Evolutionary conservation across 441 rosid species (phyloP).

Genomic region (Aleurites moluccanus): DNA sequence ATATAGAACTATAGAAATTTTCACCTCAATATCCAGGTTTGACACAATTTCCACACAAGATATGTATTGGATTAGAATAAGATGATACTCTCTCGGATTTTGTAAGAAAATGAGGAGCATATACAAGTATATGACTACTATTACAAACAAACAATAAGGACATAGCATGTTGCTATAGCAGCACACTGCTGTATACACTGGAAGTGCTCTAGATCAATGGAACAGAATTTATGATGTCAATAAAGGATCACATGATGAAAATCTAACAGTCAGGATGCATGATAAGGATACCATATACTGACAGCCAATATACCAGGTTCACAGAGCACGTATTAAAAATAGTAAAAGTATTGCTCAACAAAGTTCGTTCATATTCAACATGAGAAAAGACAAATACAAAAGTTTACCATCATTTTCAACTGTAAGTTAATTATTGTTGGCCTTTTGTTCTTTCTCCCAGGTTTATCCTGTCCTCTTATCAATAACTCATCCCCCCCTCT

Average conservation of each 20-base stretch:
- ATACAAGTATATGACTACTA: not conserved
- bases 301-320: not conserved
- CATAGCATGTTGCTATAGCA: not conserved
- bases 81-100: not conserved
- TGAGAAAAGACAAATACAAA: not conserved
- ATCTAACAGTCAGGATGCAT: conserved; percentile 4
- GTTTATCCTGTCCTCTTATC: conserved; percentile 6
- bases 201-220: not conserved
- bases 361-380: not conserved
- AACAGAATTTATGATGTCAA: not conserved
- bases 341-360: not conserved
- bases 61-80: not conserved
- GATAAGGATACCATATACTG: not conserved
- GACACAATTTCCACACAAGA: not conserved
- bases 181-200: not conserved
- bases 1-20: not conserved
- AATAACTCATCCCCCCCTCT: conserved; percentile 3
- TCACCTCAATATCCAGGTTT: not conserved
- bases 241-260: conserved; percentile 3
- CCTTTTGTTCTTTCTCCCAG: conserved; percentile 10
- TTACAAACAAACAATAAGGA: not conserved
- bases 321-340: not conserved
- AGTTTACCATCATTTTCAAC: conserved; percentile 4
- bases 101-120: conserved; percentile 21
- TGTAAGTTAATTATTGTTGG: not conserved